Evolutionary conservation across 2,329 filamentous ascomycete genomes (phyloP), one percentile per base, ranked within the genome.

Genomic region (Thelonectria rubi): DNA sequence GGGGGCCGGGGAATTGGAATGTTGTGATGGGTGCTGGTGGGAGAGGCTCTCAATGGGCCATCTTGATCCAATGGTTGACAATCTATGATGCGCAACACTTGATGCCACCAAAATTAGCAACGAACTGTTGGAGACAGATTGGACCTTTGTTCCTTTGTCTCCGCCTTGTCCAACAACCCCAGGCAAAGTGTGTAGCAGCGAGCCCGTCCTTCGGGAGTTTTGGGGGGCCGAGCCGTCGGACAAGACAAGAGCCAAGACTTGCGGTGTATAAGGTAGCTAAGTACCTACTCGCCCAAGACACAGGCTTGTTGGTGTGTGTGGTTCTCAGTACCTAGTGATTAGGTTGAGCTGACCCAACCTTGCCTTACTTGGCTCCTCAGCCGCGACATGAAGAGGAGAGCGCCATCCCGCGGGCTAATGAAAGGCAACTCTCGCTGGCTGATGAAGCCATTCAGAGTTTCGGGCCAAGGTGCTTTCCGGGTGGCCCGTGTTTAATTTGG

Each of bases 341-440:
- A 57, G 62, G 66, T 58, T 63, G 64, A 58, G 46, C 51, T 50
- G 43, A 43, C 42, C 10, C 39, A 54, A 59, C 50, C 49, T 59
- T 59, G 49, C 24, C 5, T 15, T 58, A 39, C 30, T 32, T 37
- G 34, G 34, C 34, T 37, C 34, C 34, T 32, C 42, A 37, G 34
- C 34, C 34, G 34, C 34, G 24, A 62, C 46, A 57, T 42, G 42
- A 49, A 20, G 40, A 45, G 37, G 30, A 58, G 58, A 40, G 45
- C n/a, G 7, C 20, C 55, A 57, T 58, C 50, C 48, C 57, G 55
- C 47, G 54, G 26, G 26, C 26, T 30, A 30, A 30, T 30, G 5
- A 30, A 30, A 52, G 62, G 64, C 52, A n/a, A 63, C 34, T 37
- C 34, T 37, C 34, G 34, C n/a, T n/a, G n/a, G n/a, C 26, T 37